These are phyloP conservation scores for Euphorbia pulcherrima DNA, from an alignment of 345 rosid genomes.

Conservation along the genomic window DNA sequence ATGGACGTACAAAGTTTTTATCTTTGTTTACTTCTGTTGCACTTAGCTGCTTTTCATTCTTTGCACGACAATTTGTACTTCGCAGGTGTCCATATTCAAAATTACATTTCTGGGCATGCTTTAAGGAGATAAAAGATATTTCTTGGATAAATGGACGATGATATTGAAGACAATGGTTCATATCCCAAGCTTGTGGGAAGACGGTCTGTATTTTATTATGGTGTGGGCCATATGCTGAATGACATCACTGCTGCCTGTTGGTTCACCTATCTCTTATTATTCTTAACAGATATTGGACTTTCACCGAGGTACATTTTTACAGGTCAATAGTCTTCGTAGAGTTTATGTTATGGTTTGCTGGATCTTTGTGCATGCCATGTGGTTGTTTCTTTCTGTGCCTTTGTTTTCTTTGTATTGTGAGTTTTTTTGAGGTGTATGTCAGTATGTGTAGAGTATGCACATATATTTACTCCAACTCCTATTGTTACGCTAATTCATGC, in stretches of 20 bases:
- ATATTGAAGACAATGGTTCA: constrained; percentile 45
- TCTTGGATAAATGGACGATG: constrained; percentile 25
- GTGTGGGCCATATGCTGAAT: constrained; percentile 92
- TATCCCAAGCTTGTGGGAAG: constrained; percentile 59
- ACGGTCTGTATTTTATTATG: constrained; percentile 69
- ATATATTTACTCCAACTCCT: background rate
- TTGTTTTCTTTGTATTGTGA: background rate
- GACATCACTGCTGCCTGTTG: constrained; percentile 96
- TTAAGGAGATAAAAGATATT: background rate
- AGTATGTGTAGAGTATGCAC: background rate
- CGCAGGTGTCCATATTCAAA: constrained; percentile 9
- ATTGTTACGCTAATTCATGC: background rate
- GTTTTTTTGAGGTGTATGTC: background rate
- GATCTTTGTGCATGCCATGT: background rate
- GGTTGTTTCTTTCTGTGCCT: background rate
- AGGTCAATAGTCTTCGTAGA: background rate
- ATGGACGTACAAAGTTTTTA: background rate
- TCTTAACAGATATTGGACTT: constrained; percentile 84
- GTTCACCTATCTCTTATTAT: constrained; percentile 89
- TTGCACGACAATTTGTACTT: background rate
- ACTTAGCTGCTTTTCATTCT: background rate
- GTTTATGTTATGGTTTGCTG: background rate
- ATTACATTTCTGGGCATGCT: background rate
- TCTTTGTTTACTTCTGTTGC: background rate
- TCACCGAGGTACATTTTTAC: constrained; percentile 54